phyloP scores from a whole-genome alignment of 805 yeast genomes.

The Candida odintsovae region DNA sequence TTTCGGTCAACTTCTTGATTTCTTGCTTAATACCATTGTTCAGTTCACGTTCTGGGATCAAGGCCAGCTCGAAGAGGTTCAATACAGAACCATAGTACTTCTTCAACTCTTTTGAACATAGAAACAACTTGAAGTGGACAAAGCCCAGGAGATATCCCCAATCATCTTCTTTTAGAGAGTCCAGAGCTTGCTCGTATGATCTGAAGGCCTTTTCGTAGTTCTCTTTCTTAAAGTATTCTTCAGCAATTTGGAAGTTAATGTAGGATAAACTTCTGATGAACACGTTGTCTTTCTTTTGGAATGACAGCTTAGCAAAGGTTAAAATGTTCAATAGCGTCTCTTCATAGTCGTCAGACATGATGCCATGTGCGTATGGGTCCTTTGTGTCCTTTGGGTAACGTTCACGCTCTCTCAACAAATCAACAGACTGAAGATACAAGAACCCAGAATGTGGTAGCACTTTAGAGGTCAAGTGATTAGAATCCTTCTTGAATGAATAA shows the following conservation, averaged over 20 bases:
- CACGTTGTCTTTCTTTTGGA: slow-evolving; percentile 28
- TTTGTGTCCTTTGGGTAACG: slow-evolving; percentile 1
- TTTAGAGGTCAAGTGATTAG: slow-evolving; percentile 21
- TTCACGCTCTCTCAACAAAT: slow-evolving; percentile 24
- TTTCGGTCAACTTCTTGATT: slow-evolving; percentile 1
- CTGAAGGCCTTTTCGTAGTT: slow-evolving; percentile 38
- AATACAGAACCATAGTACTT: slow-evolving; percentile 28
- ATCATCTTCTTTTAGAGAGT: slow-evolving; percentile 31
- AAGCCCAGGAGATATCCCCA: slow-evolving; percentile 34
- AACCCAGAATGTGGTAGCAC: slow-evolving; percentile 40
- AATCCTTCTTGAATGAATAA: slow-evolving; percentile 27
- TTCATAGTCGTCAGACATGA: slow-evolving; percentile 1
- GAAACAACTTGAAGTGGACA: slow-evolving; percentile 32
- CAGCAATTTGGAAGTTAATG: slow-evolving; percentile 46
- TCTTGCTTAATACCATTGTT: neutral
- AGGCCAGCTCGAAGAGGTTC: slow-evolving; percentile 28
- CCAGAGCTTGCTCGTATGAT: slow-evolving; percentile 33
- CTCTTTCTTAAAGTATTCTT: slow-evolving; percentile 29
- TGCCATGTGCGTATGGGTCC: slow-evolving; percentile 10
- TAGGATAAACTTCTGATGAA: slow-evolving; percentile 36
- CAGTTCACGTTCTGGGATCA: slow-evolving; percentile 16
- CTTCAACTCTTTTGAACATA: slow-evolving; percentile 30
- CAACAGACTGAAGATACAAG: slow-evolving; percentile 34
- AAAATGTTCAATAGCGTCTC: slow-evolving; percentile 24
- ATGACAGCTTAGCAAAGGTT: slow-evolving; percentile 32